These are phyloP conservation scores for Blastocystis sp. DNA, from an alignment of 352 stramenopile species.

Conservation along the genomic window DNA sequence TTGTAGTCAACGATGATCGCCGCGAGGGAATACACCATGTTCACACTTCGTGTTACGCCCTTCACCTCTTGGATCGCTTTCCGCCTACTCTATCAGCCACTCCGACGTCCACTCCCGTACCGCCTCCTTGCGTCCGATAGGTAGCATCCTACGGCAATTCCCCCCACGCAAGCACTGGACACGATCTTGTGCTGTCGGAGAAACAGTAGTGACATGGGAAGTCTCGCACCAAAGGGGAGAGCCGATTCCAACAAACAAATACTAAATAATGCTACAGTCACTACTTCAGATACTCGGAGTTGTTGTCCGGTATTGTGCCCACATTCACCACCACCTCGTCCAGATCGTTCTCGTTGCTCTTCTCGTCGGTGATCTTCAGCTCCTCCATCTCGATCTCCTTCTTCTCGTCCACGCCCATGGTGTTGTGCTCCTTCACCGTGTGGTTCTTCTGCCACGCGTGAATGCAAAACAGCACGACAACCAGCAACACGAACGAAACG, in stretches of 20 bases:
- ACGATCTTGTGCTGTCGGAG: constrained; percentile 43
- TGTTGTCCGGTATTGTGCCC: neutral
- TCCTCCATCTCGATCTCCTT: constrained; percentile 55
- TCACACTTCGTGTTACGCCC: constrained; percentile 40
- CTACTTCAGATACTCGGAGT: no score
- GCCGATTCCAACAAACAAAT: no score
- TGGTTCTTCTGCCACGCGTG: constrained; percentile 39
- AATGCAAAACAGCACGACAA: constrained; percentile 10
- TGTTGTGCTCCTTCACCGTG: neutral
- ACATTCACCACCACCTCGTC: neutral
- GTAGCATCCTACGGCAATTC: neutral
- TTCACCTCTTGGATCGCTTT: constrained; percentile 7
- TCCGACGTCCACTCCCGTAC: neutral
- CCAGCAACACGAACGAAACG: constrained; percentile 16
- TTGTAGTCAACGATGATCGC: constrained; percentile 62
- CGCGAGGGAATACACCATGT: constrained; percentile 42
- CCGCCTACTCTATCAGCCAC: neutral
- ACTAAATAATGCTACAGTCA: neutral
- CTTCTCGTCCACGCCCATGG: neutral
- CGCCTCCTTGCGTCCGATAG: constrained; percentile 12
- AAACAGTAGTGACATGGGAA: constrained; percentile 6
- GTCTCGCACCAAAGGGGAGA: no score
- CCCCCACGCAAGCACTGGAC: neutral
- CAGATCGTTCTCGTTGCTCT: neutral
- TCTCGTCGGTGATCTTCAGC: neutral